Percentiles rank a stretch among this genome's conserved stretches.
These are phyloP conservation scores for Gossypium stocksii DNA, from an alignment of 345 rosid genomes.

Conservation along the genomic window DNA sequence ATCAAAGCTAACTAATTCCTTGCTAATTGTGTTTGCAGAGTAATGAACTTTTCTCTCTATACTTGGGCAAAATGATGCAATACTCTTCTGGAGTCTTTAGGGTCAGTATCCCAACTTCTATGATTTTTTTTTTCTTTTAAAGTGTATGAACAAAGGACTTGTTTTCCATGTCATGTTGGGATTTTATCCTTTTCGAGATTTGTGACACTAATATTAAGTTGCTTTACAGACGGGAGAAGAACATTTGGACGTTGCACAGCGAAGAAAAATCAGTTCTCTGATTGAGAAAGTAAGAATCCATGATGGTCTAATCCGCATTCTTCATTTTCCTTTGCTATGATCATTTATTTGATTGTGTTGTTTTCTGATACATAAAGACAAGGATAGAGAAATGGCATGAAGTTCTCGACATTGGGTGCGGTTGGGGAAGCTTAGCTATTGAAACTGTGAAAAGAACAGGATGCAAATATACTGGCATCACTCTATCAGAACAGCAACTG, in stretches of 20 bases:
- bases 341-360: background rate
- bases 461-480: slow-evolving; percentile 82
- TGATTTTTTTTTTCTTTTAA: background rate
- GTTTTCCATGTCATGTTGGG: background rate
- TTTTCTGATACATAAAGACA: slow-evolving; percentile 31
- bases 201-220: background rate
- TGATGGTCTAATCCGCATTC: background rate
- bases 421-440: slow-evolving; percentile 88
- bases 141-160: background rate
- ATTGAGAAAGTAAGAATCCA: slow-evolving; percentile 53
- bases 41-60: slow-evolving; percentile 65
- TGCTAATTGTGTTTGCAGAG: slow-evolving; percentile 39
- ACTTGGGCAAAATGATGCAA: slow-evolving; percentile 81
- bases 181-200: background rate
- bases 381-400: slow-evolving; percentile 53
- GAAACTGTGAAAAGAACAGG: slow-evolving; percentile 80
- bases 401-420: slow-evolving; percentile 82
- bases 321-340: background rate
- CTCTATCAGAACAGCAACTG: slow-evolving; percentile 71
- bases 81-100: slow-evolving; percentile 77
- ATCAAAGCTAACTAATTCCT: background rate
- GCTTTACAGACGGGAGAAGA: slow-evolving; percentile 47
- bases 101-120: slow-evolving; percentile 31
- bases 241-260: slow-evolving; percentile 63
- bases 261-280: slow-evolving; percentile 57